Base-by-base conservation (phyloP, 1,139 yeast genomes). In the Diutina sp. region DNA sequence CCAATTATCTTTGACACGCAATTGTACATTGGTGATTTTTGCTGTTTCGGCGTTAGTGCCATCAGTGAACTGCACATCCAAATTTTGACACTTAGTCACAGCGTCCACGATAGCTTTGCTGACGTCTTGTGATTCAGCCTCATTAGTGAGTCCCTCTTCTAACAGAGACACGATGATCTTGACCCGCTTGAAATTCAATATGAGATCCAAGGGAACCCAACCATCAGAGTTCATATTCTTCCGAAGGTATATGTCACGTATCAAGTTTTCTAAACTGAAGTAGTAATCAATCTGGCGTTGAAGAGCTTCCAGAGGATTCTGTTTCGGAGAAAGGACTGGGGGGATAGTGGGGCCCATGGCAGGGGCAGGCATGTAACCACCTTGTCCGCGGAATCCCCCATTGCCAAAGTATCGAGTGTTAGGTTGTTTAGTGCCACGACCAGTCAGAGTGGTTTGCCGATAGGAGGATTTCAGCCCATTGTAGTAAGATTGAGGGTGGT, bases 261-360 rank as follows among this genome's bases (percentile, higher is more conserved):
- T 78, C 69, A 93, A 78, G 71, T 93, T 93, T 65, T 90, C 96
- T 57, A 85, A 78, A 32, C 95, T 85, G 70, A 93, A 87, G 70
- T 93, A 93, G 74, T 91, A 93, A 67, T 89, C 93, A 58, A 90
- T 74, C 75, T 90, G 97, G 29, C 32, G 28, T 14, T 16, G n/a
- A 7, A 50, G 45, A n/a, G 53, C 53, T 11, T 50, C 53, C 35
- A 29, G 53, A 12, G 53, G 53, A 28, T 29, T 30, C 18, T 50
- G 53, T 28, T 50, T 50, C 6, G 53, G 53, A 21, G 53, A 50
- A 8, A 50, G 32, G 14, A 38, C 53, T 4, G 53, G 53, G n/a
- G 53, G 53, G 21, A 50, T 50, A 21, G 16, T 16, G 9, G 53
- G 53, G 2, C 25, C 44, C 53, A 32, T 30, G 25, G 53, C 32